Evolutionary conservation across 2,329 filamentous ascomycete genomes (phyloP).

Genomic region (Epichloe scottii): DNA sequence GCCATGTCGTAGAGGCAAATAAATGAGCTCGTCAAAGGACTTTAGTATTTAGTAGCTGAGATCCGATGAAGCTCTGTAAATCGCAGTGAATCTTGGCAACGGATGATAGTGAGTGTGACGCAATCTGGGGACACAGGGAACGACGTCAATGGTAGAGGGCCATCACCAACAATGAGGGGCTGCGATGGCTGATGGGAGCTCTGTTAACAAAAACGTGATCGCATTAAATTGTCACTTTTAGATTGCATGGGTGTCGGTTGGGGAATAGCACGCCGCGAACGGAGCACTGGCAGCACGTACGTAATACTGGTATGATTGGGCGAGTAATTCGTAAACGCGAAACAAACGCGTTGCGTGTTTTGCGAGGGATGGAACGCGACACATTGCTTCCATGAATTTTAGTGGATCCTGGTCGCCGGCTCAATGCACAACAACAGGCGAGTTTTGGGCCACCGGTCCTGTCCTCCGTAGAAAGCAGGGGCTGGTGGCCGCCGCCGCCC

Average conservation of each 20-base stretch:
- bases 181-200: background rate
- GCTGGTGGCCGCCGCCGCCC: constrained; percentile 9
- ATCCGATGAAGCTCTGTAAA: background rate
- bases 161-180: background rate
- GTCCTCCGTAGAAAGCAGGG: constrained; percentile 3
- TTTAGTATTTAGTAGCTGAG: background rate
- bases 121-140: background rate
- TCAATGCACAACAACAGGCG: background rate
- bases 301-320: background rate
- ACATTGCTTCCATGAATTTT: background rate
- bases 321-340: background rate
- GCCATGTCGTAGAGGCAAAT: constrained; percentile 23
- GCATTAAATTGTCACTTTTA: too few relatives aligned
- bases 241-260: too few relatives aligned
- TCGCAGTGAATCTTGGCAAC: background rate
- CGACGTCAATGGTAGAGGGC: background rate
- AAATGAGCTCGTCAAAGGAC: background rate
- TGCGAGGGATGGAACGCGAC: background rate
- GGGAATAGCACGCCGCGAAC: too few relatives aligned
- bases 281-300: too few relatives aligned
- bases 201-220: too few relatives aligned
- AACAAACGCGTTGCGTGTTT: constrained; percentile 1
- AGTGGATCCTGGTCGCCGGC: background rate
- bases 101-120: too few relatives aligned
- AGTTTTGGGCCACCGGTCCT: background rate